Percentiles rank a stretch among this genome's conserved stretches.
Evolutionary conservation across 2,329 filamentous ascomycete genomes (phyloP).

Genomic region (Periconia digitata): DNA sequence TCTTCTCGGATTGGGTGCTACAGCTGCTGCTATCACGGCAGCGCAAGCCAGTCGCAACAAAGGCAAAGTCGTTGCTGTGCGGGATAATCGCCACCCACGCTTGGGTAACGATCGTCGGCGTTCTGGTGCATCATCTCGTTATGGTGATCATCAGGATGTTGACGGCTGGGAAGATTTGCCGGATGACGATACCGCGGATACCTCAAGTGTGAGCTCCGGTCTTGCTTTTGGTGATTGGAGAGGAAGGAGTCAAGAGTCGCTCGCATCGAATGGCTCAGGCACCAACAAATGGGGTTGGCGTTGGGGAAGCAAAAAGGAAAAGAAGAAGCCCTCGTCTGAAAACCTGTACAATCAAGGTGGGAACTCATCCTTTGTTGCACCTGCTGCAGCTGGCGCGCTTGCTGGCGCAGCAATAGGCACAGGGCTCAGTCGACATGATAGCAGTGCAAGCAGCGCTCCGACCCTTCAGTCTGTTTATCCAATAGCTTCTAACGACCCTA

Average conservation of each 20-base stretch:
- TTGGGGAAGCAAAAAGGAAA: constrained; percentile 57
- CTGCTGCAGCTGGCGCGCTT: constrained; percentile 43
- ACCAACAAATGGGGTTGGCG: constrained; percentile 63
- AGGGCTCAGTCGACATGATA: constrained; percentile 51
- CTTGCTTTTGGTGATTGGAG: constrained; percentile 62
- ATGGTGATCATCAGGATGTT: constrained; percentile 53
- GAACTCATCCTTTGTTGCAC: constrained; percentile 40
- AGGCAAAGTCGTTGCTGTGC: constrained; percentile 37
- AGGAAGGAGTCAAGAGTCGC: constrained; percentile 54
- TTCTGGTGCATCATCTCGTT: constrained; percentile 22
- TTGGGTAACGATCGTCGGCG: constrained; percentile 23
- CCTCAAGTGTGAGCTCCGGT: constrained; percentile 55
- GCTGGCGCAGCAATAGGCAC: constrained; percentile 52
- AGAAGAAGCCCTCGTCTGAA: constrained; percentile 35
- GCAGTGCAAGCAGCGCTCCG: constrained; percentile 49
- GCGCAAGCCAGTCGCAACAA: constrained; percentile 40
- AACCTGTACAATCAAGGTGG: constrained; percentile 38
- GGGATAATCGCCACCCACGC: constrained; percentile 30
- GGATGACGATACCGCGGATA: constrained; percentile 43
- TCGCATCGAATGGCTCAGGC: constrained; percentile 56
- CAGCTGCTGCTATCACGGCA: constrained; percentile 51
- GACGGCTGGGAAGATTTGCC: constrained; percentile 49
- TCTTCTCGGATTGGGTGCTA: constrained; percentile 50
- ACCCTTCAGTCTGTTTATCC: constrained; percentile 67
- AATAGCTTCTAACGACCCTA: constrained; percentile 66